These are phyloP conservation scores for Ustilaginoidea virens DNA, from an alignment of 2,329 filamentous ascomycete species.

Conservation along the genomic window DNA sequence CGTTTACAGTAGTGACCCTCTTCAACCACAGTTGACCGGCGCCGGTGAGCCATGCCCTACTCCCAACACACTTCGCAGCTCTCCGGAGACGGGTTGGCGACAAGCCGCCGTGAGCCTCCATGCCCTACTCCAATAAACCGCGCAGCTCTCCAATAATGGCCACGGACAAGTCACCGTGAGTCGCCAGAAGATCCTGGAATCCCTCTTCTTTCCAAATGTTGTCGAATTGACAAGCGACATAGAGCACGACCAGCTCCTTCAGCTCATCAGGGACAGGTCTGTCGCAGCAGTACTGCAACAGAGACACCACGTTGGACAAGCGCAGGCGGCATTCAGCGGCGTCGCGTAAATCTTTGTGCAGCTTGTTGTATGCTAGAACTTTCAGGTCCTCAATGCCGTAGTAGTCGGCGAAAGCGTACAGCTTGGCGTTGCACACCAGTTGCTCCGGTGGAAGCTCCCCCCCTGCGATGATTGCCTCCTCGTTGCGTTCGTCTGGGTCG, in stretches of 20 bases:
- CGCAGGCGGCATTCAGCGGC: not conserved
- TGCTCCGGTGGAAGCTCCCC: not conserved
- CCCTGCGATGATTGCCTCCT: not conserved
- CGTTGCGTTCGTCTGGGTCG: not conserved
- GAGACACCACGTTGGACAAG: slow-evolving; percentile 2
- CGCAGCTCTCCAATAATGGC: not conserved
- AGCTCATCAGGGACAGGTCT: slow-evolving; percentile 2
- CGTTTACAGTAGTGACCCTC: too few relatives aligned
- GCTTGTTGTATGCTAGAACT: slow-evolving; percentile 3
- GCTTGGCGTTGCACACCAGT: slow-evolving; percentile 4
- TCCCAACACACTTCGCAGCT: too few relatives aligned
- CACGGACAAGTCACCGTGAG: not conserved
- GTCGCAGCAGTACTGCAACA: slow-evolving; percentile 5
- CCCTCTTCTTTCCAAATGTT: slow-evolving; percentile 4
- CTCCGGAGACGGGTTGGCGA: too few relatives aligned
- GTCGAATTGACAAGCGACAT: slow-evolving; percentile 5
- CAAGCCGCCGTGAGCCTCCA: too few relatives aligned
- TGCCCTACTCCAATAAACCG: too few relatives aligned
- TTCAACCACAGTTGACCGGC: too few relatives aligned
- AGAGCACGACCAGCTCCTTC: slow-evolving; percentile 4
- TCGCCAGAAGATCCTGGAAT: slow-evolving; percentile 5
- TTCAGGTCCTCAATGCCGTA: slow-evolving; percentile 5
- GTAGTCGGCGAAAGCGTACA: slow-evolving; percentile 7
- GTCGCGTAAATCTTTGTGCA: slow-evolving; percentile 2
- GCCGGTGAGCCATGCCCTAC: too few relatives aligned